Base-by-base conservation (phyloP, 2,329 filamentous ascomycete species). In the Cladosporium colombiae region DNA sequence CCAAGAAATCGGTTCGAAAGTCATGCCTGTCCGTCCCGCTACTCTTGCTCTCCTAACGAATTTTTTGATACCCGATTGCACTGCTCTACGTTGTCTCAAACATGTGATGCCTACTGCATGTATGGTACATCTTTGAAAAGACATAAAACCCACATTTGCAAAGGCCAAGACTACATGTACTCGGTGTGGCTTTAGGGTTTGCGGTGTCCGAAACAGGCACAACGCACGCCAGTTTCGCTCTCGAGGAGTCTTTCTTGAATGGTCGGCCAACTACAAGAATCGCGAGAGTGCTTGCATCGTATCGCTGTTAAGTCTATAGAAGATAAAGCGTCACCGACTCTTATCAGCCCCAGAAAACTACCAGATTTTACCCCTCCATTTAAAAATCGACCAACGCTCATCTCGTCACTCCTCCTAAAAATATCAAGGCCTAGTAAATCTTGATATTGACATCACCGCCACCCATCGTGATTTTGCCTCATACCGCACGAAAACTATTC, bases 1-100 rank as follows among this genome's bases (percentile, higher is more conserved):
- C 27, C 60, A 63, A 63, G 60, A 63, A 63, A 63, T 63, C 60
- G 60, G 60, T 63, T 63, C 60, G 60, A 63, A 63, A 63, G 60
- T 63, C 50, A 63, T 63, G 60, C 60, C 60, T 56, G 60, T 44
- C 59, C 49, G 59, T 62, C 60, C 60, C 49, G 60, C 33, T 33
- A 31, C 25, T 62, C 59, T 50, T 63, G 60, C 60, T 37, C 21
- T 31, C 50, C 50, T 55, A 63, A 63, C 60, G 60, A 63, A 55
- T 63, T 63, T 53, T 55, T 63, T 63, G 60, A 63, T 63, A 56
- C 60, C 60, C 60, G 35, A 55, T 44, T 29, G 49, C 49, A 52
- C 49, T 37, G 29, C n/a, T 44, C 35, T 35, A 27, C 23, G 2
- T 27, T 23, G 23, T 44, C 37, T n/a, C 37, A 44, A n/a, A 11